These are phyloP conservation scores for Eremochloa ophiuroides DNA, from an alignment of 176 grass and related monocot genomes.

Conservation along the genomic window DNA sequence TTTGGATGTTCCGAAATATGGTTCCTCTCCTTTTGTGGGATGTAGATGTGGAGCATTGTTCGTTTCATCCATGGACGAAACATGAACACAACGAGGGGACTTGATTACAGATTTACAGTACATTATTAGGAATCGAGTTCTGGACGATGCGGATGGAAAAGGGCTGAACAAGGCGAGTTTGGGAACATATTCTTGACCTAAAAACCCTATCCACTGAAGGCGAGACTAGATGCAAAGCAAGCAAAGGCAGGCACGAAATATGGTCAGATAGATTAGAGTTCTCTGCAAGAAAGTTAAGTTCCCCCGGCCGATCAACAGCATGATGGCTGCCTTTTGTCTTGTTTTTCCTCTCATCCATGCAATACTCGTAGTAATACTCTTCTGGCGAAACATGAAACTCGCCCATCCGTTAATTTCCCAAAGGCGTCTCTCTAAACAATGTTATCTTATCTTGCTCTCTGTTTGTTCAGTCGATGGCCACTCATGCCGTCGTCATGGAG, in stretches of 20 bases:
- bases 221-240: constrained; percentile 45
- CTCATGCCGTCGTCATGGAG: not conserved
- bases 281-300: constrained; percentile 20
- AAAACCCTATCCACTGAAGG: constrained; percentile 7
- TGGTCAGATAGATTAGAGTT: constrained; percentile 32
- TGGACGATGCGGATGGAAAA: not conserved
- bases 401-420: not conserved
- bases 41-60: not conserved
- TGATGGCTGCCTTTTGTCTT: constrained; percentile 3
- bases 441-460: constrained; percentile 37
- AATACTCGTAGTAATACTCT: constrained; percentile 4
- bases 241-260: constrained; percentile 30
- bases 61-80: not conserved
- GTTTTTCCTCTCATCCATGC: not conserved
- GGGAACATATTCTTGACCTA: not conserved
- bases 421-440: constrained; percentile 12
- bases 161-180: not conserved
- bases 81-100: not conserved
- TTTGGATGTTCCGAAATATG: not conserved
- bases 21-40: not conserved
- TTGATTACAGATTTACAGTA: not conserved
- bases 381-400: not conserved
- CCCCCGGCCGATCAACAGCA: constrained; percentile 27
- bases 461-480: not conserved
- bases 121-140: not conserved